Evolutionary conservation across 2,329 filamentous ascomycete species (phyloP).

Genomic region (Ophiosphaerella herpotricha): DNA sequence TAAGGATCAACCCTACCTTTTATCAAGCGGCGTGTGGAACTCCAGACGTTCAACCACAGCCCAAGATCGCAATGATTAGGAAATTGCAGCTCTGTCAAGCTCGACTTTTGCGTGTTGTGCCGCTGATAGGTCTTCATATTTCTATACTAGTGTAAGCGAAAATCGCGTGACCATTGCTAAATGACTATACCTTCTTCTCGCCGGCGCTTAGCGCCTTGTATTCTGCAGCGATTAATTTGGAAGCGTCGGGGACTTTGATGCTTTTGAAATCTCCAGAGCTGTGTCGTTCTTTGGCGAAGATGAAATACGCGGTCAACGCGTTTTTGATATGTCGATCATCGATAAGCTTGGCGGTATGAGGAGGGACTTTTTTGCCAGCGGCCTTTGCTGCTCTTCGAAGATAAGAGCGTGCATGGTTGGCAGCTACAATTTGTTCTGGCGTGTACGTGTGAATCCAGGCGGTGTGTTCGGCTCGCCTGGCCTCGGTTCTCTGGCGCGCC

Average conservation of each 20-base stretch:
- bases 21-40: no score
- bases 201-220: slow-evolving; percentile 53
- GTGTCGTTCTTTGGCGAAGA: slow-evolving; percentile 54
- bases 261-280: slow-evolving; percentile 57
- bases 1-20: no score
- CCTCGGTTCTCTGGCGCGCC: slow-evolving; percentile 53
- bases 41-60: neutral
- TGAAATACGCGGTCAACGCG: slow-evolving; percentile 44
- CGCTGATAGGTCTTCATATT: slow-evolving; percentile 31
- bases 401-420: slow-evolving; percentile 61
- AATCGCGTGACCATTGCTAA: neutral
- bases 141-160: slow-evolving; percentile 25
- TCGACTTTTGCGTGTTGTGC: slow-evolving; percentile 30
- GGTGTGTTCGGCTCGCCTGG: slow-evolving; percentile 52
- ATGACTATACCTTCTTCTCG: slow-evolving; percentile 54
- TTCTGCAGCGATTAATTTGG: slow-evolving; percentile 51
- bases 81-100: neutral
- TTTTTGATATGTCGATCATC: slow-evolving; percentile 61
- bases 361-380: slow-evolving; percentile 6
- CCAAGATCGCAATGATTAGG: neutral
- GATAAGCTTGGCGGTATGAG: slow-evolving; percentile 42
- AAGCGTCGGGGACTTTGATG: slow-evolving; percentile 35
- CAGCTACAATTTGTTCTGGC: slow-evolving; percentile 60
- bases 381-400: slow-evolving; percentile 33
- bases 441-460: slow-evolving; percentile 62